phyloP scores from a whole-genome alignment of 2,329 filamentous ascomycete genomes.

The Thermothelomyces thermophilus region DNA sequence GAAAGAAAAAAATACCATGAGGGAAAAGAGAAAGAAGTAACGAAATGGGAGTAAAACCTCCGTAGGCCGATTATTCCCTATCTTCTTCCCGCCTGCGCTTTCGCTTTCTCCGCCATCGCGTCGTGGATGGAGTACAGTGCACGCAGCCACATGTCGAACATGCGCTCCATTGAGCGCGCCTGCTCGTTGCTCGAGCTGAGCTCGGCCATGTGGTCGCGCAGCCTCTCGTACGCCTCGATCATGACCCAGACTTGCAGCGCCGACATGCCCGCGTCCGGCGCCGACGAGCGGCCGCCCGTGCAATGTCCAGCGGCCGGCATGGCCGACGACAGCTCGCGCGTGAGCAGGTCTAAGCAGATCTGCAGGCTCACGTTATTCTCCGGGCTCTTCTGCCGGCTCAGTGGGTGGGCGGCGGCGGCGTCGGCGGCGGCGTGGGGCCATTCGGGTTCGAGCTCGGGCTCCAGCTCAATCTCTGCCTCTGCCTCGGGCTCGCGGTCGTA shows the following conservation, averaged over 20 bases:
- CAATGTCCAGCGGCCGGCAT: too few species aligned
- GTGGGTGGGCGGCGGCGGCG: conserved; percentile 12
- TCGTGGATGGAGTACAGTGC: conserved; percentile 44
- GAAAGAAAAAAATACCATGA: too few species aligned
- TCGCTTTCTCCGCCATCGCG: conserved; percentile 28
- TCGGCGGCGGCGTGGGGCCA: too few species aligned
- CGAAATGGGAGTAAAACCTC: too few species aligned
- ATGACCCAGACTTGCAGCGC: conserved; percentile 49
- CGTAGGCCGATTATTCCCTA: too few species aligned
- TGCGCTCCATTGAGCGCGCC: conserved; percentile 31
- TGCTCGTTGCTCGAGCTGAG: conserved; percentile 24
- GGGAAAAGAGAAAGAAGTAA: too few species aligned
- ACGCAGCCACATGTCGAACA: conserved; percentile 47
- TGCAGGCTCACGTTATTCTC: conserved; percentile 40
- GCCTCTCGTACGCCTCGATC: conserved; percentile 52
- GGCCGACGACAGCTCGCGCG: conserved; percentile 42
- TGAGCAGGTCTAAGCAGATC: conserved; percentile 46
- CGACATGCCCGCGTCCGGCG: conserved; percentile 31
- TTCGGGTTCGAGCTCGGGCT: too few species aligned
- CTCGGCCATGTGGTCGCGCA: conserved; percentile 40
- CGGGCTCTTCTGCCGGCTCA: neutral
- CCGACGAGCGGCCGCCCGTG: conserved; percentile 18
- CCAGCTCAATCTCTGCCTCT: neutral
- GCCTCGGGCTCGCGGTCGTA: neutral
- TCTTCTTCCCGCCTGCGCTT: conserved; percentile 22